These are phyloP conservation scores for Cicer yamashitae DNA, from an alignment of 306 rosid species.

Conservation along the genomic window DNA sequence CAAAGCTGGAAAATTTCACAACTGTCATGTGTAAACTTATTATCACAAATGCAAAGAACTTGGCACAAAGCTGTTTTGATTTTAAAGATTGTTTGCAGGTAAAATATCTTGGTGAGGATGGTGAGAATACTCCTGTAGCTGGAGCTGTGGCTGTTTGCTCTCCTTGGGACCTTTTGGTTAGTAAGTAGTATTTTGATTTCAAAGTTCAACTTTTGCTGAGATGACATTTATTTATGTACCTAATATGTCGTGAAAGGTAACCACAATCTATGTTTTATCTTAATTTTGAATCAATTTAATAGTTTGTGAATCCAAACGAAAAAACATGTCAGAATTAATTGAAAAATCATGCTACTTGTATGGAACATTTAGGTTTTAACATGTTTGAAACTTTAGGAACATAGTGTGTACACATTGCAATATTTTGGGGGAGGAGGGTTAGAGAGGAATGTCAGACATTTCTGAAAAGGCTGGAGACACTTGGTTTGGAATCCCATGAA, in stretches of 20 bases:
- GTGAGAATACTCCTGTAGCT: constrained; percentile 75
- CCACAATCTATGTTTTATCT: constrained; percentile 2
- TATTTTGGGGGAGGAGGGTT: background rate
- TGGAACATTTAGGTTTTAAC: background rate
- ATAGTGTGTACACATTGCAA: background rate
- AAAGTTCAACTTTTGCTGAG: constrained; percentile 26
- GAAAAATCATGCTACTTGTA: background rate
- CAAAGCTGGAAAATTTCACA: background rate
- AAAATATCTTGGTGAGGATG: constrained; percentile 95
- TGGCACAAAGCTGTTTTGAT: constrained; percentile 33
- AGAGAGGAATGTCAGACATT: background rate
- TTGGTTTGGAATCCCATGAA: constrained; percentile 11
- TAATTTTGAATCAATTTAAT: constrained; percentile 9
- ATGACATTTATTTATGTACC: background rate
- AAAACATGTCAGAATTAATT: background rate
- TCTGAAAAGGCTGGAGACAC: background rate
- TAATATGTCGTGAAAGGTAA: constrained; percentile 31
- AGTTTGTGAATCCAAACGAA: background rate
- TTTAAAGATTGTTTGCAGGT: constrained; percentile 60
- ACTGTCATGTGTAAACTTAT: constrained; percentile 22
- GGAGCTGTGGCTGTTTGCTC: constrained; percentile 94
- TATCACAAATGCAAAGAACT: constrained; percentile 15
- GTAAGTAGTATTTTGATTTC: constrained; percentile 62
- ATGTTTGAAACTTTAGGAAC: background rate
- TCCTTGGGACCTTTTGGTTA: constrained; percentile 99